Evolutionary conservation across 1,139 yeast genomes (phyloP).

Genomic region (Candida albicans): DNA sequence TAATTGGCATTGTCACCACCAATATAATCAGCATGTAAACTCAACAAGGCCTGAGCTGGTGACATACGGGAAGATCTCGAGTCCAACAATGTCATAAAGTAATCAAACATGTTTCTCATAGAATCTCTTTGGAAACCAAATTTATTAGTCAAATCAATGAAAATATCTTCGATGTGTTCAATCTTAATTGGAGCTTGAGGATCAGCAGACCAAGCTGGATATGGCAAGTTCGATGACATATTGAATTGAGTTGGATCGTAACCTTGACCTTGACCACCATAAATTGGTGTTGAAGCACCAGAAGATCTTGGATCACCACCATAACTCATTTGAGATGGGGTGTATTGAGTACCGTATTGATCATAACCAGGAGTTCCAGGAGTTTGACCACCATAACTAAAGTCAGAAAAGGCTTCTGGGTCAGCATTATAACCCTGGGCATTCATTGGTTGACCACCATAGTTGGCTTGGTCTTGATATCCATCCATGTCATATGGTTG

Average conservation of each 20-base stretch:
- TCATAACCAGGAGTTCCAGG: slow-evolving; percentile 70
- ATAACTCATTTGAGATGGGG: slow-evolving; percentile 81
- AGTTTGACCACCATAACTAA: slow-evolving; percentile 70
- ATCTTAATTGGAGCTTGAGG: slow-evolving; percentile 76
- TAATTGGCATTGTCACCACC: slow-evolving; percentile 48
- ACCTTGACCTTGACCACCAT: slow-evolving; percentile 62
- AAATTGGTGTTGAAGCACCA: slow-evolving; percentile 95
- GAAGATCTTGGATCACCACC: slow-evolving; percentile 78
- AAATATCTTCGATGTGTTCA: slow-evolving; percentile 89
- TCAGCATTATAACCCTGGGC: slow-evolving; percentile 56
- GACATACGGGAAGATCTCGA: slow-evolving; percentile 97
- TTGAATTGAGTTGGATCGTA: slow-evolving; percentile 69
- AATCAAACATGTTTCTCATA: slow-evolving; percentile 91
- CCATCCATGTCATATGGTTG: slow-evolving; percentile 52
- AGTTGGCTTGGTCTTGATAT: slow-evolving; percentile 38
- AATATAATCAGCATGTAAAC: slow-evolving; percentile 92
- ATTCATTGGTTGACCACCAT: slow-evolving; percentile 31
- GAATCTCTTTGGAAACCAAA: slow-evolving; percentile 98
- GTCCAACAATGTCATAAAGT: slow-evolving; percentile 64
- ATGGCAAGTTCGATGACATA: slow-evolving; percentile 67
- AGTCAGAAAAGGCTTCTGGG: slow-evolving; percentile 77
- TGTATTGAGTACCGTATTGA: slow-evolving; percentile 76
- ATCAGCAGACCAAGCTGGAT: slow-evolving; percentile 96
- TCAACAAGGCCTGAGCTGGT: slow-evolving; percentile 88
- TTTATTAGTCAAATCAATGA: slow-evolving; percentile 83